Percentiles rank a stretch among this genome's conserved stretches.
These are phyloP conservation scores for Sporisorium exsertum DNA, from an alignment of 1,284 basidiomycete species.

Conservation along the genomic window DNA sequence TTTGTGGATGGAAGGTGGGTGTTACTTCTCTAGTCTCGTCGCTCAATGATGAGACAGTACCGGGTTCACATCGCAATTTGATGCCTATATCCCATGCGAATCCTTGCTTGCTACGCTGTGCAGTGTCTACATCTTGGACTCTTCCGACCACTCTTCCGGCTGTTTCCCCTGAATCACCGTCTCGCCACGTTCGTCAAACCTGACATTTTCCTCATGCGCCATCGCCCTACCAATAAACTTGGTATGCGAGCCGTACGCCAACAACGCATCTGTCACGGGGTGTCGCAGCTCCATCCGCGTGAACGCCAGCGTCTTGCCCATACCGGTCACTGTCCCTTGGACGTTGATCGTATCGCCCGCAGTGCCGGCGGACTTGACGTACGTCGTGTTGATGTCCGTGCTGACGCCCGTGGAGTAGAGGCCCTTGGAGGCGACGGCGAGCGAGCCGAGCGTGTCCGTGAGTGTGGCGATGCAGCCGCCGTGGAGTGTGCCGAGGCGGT, in stretches of 20 bases:
- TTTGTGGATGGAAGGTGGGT: constrained; percentile 63
- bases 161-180: constrained; percentile 75
- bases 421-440: constrained; percentile 84
- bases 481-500: constrained; percentile 74
- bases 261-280: constrained; percentile 47
- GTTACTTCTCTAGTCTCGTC: constrained; percentile 17
- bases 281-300: constrained; percentile 64
- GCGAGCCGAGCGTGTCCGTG: constrained; percentile 85
- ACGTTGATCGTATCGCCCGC: constrained; percentile 49
- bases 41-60: too few relatives aligned
- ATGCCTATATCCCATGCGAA: neutral
- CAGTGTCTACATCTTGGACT: constrained; percentile 12
- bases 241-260: constrained; percentile 74
- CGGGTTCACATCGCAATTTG: too few relatives aligned
- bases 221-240: constrained; percentile 86
- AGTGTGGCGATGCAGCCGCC: constrained; percentile 86
- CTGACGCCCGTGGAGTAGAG: constrained; percentile 87
- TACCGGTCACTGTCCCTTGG: constrained; percentile 48
- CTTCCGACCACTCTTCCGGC: constrained; percentile 41
- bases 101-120: neutral
- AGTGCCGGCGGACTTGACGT: constrained; percentile 78
- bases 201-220: constrained; percentile 80
- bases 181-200: constrained; percentile 82
- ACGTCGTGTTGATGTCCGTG: constrained; percentile 86
- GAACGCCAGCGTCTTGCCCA: constrained; percentile 64